Conservation (phyloP, 495 filamentous ascomycete species). For the Aspergillus homomorphus region DNA sequence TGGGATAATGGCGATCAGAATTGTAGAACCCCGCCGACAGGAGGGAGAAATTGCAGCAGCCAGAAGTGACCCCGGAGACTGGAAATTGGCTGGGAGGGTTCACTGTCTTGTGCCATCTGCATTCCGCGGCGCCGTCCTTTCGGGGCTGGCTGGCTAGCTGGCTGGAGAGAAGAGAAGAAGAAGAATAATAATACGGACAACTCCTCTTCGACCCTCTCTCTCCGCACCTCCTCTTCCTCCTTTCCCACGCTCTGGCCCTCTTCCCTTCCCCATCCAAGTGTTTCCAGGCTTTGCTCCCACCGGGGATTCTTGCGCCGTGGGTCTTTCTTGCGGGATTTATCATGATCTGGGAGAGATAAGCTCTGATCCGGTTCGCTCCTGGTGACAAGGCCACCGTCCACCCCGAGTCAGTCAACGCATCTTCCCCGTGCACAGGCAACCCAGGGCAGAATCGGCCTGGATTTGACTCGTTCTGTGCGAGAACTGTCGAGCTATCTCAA, state of each 20-base stretch:
- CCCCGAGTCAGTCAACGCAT: neutral
- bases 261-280: neutral
- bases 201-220: constrained; percentile 7
- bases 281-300: neutral
- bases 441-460: constrained; percentile 13
- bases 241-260: constrained; percentile 5
- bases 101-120: neutral
- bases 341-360: constrained; percentile 2
- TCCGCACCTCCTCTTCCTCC: constrained; percentile 7
- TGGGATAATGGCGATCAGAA: neutral
- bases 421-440: constrained; percentile 6
- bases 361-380: constrained; percentile 11
- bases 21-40: neutral
- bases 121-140: constrained; percentile 17
- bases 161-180: neutral
- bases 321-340: constrained; percentile 5
- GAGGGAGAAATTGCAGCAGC: neutral
- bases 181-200: neutral
- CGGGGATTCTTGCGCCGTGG: constrained; percentile 1
- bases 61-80: neutral
- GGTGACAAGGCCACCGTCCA: constrained; percentile 17
- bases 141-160: neutral
- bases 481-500: neutral
- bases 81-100: neutral
- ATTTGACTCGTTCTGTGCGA: neutral